Base-by-base conservation (phyloP, 768 basidiomycete species). In the Lyophyllum shimeji region DNA sequence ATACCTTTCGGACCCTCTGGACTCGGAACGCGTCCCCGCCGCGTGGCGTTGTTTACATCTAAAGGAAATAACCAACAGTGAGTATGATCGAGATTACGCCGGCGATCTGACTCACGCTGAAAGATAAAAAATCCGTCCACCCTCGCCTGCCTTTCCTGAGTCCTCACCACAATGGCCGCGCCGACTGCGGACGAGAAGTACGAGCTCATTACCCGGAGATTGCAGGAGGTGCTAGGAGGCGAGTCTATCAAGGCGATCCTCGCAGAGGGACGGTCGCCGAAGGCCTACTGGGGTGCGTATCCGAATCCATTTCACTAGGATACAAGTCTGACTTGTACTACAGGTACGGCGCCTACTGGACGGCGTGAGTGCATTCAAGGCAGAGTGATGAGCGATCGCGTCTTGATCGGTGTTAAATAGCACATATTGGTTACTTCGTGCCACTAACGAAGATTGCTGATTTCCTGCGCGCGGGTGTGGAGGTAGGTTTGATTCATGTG, bases 341-440 rank as follows among this genome's bases (percentile, higher is more conserved):
- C 63, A 97, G 96, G 96, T 48, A 89, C 92, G 18, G 93, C 96
- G 18, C 86, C 95, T 0, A 98, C 96, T 7, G 96, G 96, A 63
- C 75, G 94, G 76, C 96, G 95, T 98, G 71, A 74, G 92, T 58
- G 7, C 11, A 8, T n/a, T 21, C n/a, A n/a, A n/a, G n/a, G n/a
- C n/a, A n/a, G n/a, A n/a, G n/a, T n/a, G n/a, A n/a, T n/a, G 18
- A 24, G 42, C 31, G 9, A 33, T 55, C 46, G 20, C 57, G 56
- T 29, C 46, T 29, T 55, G 48, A 52, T 21, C 47, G 53, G 54
- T 46, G 48, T 55, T 50, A 40, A 56, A 42, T 39, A 98, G 96
- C 96, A 7, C 97, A 98, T 65, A 89, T 98, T 55, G 97, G 93
- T 6, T 99, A 99, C 79, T 96, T 97, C 69, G 96, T 96, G 0